phyloP scores from a whole-genome alignment of 108 stramenopile genomes.

The Conticribra guillardii region DNA sequence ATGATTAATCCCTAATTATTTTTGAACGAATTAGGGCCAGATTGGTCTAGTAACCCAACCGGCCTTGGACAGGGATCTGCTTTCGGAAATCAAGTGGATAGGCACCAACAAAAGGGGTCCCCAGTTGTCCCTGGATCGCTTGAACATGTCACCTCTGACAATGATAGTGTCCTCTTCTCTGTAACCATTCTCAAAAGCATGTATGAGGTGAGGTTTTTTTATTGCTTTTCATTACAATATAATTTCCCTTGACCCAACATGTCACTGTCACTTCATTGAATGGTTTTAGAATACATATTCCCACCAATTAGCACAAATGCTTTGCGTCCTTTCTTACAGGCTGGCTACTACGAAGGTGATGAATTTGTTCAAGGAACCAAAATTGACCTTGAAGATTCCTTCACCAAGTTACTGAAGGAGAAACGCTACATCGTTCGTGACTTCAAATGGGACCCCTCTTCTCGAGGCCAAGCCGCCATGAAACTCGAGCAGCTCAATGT shows the following conservation, averaged over 20 bases:
- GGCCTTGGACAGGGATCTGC: conserved; percentile 70
- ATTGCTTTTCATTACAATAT: background rate
- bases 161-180: conserved; percentile 84
- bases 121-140: conserved; percentile 93
- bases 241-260: no score
- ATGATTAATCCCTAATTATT: background rate
- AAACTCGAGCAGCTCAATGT: conserved; percentile 81
- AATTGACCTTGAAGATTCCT: conserved; percentile 87
- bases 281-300: no score
- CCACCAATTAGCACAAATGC: no score
- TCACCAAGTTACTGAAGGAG: conserved; percentile 84
- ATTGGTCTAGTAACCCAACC: conserved; percentile 75
- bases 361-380: conserved; percentile 86
- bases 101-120: conserved; percentile 85
- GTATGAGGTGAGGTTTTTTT: conserved; percentile 63
- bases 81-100: conserved; percentile 79
- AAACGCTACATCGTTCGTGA: conserved; percentile 92
- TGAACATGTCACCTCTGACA: conserved; percentile 75
- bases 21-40: conserved; percentile 55
- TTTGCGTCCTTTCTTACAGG: no score
- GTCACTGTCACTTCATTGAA: no score
- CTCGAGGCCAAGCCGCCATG: conserved; percentile 81
- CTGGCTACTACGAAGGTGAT: conserved; percentile 91
- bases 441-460: conserved; percentile 84
- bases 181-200: conserved; percentile 92